Percentiles rank a stretch among this genome's conserved stretches.
These are phyloP conservation scores for Parastagonospora avenae DNA, from an alignment of 2,329 filamentous ascomycete genomes.

Conservation along the genomic window DNA sequence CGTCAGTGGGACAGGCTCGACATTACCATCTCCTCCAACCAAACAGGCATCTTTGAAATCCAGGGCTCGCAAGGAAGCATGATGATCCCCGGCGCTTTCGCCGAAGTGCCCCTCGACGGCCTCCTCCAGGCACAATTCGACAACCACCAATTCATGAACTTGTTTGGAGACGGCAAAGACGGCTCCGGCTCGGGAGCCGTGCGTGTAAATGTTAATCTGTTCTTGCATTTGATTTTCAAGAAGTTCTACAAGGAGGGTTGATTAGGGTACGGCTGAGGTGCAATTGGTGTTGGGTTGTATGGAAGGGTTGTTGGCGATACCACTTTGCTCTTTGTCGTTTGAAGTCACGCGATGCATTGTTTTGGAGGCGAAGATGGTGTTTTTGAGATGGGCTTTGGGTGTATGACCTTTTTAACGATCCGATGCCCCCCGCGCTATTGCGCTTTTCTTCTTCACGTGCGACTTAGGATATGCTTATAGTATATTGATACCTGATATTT, in stretches of 20 bases:
- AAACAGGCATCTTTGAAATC: conserved; percentile 91
- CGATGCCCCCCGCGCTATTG: too few relatives aligned
- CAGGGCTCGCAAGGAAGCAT: conserved; percentile 91
- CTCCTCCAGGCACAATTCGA: conserved; percentile 96
- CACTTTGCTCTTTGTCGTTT: too few relatives aligned
- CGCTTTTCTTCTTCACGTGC: too few relatives aligned
- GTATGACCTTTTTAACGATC: too few relatives aligned
- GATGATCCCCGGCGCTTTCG: conserved; percentile 92
- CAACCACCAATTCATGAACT: conserved; percentile 91
- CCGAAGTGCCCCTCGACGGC: conserved; percentile 87
- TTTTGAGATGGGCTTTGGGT: too few relatives aligned
- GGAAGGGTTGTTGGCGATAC: too few relatives aligned
- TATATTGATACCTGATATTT: too few relatives aligned
- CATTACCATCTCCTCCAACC: conserved; percentile 90
- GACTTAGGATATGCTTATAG: too few relatives aligned
- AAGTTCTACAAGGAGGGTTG: conserved; percentile 78
- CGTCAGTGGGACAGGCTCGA: conserved; percentile 91
- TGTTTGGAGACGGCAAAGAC: conserved; percentile 63
- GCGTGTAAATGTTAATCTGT: conserved; percentile 92
- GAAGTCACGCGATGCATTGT: too few relatives aligned
- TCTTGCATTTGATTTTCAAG: conserved; percentile 96
- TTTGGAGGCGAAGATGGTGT: too few relatives aligned
- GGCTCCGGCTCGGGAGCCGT: conserved; percentile 52
- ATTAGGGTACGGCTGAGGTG: background rate
- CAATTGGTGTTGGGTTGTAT: background rate